phyloP scores from a whole-genome alignment of 768 basidiomycete species.

The Amanita pseudoporphyria region DNA sequence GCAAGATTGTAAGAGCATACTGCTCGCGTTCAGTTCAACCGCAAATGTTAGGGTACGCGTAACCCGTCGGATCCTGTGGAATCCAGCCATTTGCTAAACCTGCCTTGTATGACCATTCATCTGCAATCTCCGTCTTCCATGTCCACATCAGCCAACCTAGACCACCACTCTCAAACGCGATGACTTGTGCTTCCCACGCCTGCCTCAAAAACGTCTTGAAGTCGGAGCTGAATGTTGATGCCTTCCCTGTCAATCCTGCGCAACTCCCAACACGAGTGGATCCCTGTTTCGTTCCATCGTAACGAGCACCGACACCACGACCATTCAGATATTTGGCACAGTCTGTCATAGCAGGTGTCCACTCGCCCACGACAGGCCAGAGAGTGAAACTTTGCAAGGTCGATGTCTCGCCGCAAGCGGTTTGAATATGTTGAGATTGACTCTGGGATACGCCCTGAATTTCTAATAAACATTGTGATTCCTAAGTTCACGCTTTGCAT shows the following conservation, averaged over 20 bases:
- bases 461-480: background rate
- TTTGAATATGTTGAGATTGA: slow-evolving; percentile 45
- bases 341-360: slow-evolving; percentile 70
- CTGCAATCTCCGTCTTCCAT: slow-evolving; percentile 75
- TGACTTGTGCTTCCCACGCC: slow-evolving; percentile 80
- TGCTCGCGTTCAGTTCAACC: slow-evolving; percentile 14
- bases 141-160: slow-evolving; percentile 77
- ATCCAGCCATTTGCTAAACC: slow-evolving; percentile 82
- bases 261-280: slow-evolving; percentile 69
- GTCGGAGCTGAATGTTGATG: slow-evolving; percentile 56
- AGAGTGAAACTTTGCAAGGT: slow-evolving; percentile 46
- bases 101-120: slow-evolving; percentile 87
- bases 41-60: slow-evolving; percentile 57
- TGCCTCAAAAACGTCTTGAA: slow-evolving; percentile 80
- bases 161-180: slow-evolving; percentile 54
- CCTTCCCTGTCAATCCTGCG: slow-evolving; percentile 61
- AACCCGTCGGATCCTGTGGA: slow-evolving; percentile 43
- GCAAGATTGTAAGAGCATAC: too few species aligned
- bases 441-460: slow-evolving; percentile 12
- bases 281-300: slow-evolving; percentile 55
- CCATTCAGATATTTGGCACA: slow-evolving; percentile 83
- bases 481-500: slow-evolving; percentile 2
- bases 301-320: slow-evolving; percentile 58
- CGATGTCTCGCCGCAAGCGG: slow-evolving; percentile 42
- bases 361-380: slow-evolving; percentile 86